Evolutionary conservation across 2,329 filamentous ascomycete genomes (phyloP).

Genomic region (Colletotrichum sp.): DNA sequence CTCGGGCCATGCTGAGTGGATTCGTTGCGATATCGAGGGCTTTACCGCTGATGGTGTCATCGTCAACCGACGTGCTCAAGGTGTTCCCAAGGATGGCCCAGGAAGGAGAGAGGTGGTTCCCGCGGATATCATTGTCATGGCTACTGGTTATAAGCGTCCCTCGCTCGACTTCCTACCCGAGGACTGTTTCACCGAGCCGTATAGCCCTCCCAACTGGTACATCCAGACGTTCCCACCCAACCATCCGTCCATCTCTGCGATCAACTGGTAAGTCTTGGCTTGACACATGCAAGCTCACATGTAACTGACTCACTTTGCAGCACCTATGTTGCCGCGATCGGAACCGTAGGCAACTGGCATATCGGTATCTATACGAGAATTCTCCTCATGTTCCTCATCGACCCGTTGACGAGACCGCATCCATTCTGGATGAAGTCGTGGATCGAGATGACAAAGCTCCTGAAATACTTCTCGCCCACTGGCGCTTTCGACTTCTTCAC

Average conservation of each 20-base stretch:
- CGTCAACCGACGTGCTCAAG: conserved; percentile 75
- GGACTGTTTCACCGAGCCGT: conserved; percentile 75
- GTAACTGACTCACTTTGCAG: conserved; percentile 39
- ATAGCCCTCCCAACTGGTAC: conserved; percentile 85
- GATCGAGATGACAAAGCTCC: conserved; percentile 80
- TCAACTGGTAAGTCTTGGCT: conserved; percentile 59
- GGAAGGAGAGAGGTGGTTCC: conserved; percentile 70
- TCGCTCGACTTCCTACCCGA: conserved; percentile 75
- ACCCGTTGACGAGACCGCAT: conserved; percentile 76
- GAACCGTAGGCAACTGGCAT: conserved; percentile 85
- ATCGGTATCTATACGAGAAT: conserved; percentile 90
- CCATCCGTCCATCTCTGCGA: conserved; percentile 76
- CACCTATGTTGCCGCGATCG: conserved; percentile 82
- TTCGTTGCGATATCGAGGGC: conserved; percentile 78
- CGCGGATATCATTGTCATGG: conserved; percentile 81
- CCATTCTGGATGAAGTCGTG: conserved; percentile 81
- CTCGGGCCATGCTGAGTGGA: conserved; percentile 74
- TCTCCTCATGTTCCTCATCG: conserved; percentile 83
- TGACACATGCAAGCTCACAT: background rate
- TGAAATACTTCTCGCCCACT: conserved; percentile 74
- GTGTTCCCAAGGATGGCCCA: conserved; percentile 78
- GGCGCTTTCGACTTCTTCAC: conserved; percentile 90
- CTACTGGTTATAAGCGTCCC: conserved; percentile 81
- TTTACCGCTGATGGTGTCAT: conserved; percentile 68
- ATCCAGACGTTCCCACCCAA: conserved; percentile 82